Evolutionary conservation across 306 rosid species (phyloP).

Genomic region (Luffa aegyptiaca): DNA sequence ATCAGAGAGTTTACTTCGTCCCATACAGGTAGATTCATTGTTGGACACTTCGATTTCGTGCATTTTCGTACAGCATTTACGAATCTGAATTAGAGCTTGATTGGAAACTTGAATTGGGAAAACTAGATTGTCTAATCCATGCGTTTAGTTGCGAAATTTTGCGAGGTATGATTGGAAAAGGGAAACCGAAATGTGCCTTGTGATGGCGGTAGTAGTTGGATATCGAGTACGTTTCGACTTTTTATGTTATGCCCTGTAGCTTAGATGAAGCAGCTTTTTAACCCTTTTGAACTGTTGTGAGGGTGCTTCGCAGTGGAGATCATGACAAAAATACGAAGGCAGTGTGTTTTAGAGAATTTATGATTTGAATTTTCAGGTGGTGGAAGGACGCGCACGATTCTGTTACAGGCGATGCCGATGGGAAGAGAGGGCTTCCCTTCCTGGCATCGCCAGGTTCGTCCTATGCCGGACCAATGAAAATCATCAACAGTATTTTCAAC

Average conservation of each 20-base stretch:
- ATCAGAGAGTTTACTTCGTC: conserved; percentile 82
- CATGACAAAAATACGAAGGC: not conserved
- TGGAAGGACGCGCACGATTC: conserved; percentile 90
- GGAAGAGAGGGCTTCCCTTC: conserved; percentile 47
- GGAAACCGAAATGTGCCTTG: conserved; percentile 10
- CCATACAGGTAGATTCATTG: conserved; percentile 66
- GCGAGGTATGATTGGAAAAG: not conserved
- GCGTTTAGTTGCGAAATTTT: conserved; percentile 1
- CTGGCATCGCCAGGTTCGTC: conserved; percentile 50
- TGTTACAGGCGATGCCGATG: conserved; percentile 41
- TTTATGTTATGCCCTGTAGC: not conserved
- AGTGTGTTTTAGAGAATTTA: conserved; percentile 4
- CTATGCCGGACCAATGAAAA: conserved; percentile 77
- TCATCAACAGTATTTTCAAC: conserved; percentile 77
- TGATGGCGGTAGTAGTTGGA: conserved; percentile 3
- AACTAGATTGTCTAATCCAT: not conserved
- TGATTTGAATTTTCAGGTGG: conserved; percentile 62
- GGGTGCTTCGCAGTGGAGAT: not conserved
- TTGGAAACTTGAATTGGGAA: conserved; percentile 1
- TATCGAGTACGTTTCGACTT: not conserved
- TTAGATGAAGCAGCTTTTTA: not conserved
- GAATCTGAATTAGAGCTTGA: conserved; percentile 19
- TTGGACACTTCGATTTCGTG: conserved; percentile 13
- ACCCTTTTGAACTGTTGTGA: not conserved
- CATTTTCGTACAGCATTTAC: conserved; percentile 3